Evolutionary conservation across 208 protist genomes (phyloP).

Genomic region (Leishmania gerbilli): DNA sequence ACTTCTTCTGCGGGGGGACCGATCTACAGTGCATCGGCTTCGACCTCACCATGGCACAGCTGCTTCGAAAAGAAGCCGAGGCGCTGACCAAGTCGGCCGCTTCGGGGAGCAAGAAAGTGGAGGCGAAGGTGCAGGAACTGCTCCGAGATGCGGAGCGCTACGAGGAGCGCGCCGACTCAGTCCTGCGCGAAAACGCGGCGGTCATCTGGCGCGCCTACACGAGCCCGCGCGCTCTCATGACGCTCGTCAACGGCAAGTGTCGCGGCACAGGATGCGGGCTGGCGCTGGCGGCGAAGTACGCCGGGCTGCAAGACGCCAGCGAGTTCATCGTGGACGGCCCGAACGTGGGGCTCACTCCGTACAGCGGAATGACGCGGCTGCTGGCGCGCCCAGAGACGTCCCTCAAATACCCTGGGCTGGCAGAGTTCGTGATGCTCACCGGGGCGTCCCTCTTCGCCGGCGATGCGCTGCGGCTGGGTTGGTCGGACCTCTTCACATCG

Average conservation of each 20-base stretch:
- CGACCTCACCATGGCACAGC: constrained; percentile 64
- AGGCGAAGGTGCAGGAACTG: constrained; percentile 48
- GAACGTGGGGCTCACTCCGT: constrained; percentile 82
- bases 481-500: constrained; percentile 89
- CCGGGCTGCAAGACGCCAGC: constrained; percentile 74
- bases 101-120: constrained; percentile 8
- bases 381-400: constrained; percentile 85
- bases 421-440: constrained; percentile 91
- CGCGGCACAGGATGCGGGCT: constrained; percentile 85
- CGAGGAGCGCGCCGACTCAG: constrained; percentile 75
- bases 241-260: constrained; percentile 89
- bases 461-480: constrained; percentile 86
- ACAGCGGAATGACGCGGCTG: constrained; percentile 77
- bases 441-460: constrained; percentile 90
- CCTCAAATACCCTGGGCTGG: constrained; percentile 90
- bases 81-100: constrained; percentile 13
- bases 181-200: constrained; percentile 74
- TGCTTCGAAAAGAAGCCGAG: constrained; percentile 34
- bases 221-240: constrained; percentile 83
- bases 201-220: constrained; percentile 85
- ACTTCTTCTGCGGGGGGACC: constrained; percentile 87
- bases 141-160: constrained; percentile 73
- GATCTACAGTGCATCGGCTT: constrained; percentile 72
- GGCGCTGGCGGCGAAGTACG: constrained; percentile 86
- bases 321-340: constrained; percentile 91